Evolutionary conservation across 169 alveolate species (phyloP).

Genomic region (Plasmodium knowlesi): DNA sequence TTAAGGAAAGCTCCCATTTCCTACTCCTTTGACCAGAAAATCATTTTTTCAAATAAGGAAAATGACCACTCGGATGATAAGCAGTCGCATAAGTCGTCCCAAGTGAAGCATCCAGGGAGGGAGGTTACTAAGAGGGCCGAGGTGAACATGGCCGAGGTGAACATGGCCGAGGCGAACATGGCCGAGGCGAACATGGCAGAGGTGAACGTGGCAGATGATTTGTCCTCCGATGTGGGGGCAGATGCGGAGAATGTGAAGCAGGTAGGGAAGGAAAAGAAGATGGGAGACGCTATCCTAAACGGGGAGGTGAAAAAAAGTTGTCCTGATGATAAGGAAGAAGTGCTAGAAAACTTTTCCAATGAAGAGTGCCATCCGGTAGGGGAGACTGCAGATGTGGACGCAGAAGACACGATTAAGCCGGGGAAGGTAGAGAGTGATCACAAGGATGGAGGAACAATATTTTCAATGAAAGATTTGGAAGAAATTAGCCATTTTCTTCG

Average conservation of each 20-base stretch:
- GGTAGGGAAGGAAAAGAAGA: neutral
- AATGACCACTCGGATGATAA: neutral
- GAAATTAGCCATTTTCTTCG: constrained; percentile 43
- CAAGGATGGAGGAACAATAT: neutral
- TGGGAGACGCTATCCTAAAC: neutral
- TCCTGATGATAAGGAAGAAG: neutral
- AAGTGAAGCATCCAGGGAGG: neutral
- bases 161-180: neutral
- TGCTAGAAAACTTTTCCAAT: neutral
- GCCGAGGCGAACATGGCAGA: neutral
- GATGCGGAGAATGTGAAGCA: neutral
- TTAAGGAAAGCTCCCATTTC: neutral
- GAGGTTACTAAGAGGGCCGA: neutral
- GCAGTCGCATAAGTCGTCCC: neutral
- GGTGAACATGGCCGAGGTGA: neutral
- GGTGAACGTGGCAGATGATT: neutral
- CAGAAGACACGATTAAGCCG: neutral
- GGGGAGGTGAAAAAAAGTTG: neutral
- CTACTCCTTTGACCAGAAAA: constrained; percentile 1
- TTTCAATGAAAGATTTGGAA: constrained; percentile 44
- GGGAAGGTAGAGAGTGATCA: neutral
- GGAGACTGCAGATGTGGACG: neutral
- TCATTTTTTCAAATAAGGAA: neutral
- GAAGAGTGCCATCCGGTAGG: neutral
- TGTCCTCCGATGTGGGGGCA: neutral